These are phyloP conservation scores for Prunus armeniaca DNA, from an alignment of 306 rosid genomes.

Conservation along the genomic window DNA sequence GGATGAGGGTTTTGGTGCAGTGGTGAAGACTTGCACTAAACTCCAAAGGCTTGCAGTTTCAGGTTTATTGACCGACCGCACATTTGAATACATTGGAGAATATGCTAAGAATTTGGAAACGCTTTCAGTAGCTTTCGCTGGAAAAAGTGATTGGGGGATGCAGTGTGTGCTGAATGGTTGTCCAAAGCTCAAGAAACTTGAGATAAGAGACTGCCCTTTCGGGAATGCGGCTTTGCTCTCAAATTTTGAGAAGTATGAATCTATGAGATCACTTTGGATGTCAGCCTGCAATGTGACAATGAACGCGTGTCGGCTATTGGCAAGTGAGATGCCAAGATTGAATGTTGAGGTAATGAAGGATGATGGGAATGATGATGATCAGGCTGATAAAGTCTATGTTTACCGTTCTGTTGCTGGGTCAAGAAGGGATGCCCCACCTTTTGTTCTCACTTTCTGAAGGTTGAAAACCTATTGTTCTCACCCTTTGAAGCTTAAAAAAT, in stretches of 20 bases:
- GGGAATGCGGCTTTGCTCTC: constrained; percentile 75
- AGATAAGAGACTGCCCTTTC: constrained; percentile 80
- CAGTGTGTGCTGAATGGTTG: constrained; percentile 72
- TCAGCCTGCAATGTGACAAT: constrained; percentile 68
- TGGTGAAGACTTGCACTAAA: constrained; percentile 71
- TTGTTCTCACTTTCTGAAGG: constrained; percentile 62
- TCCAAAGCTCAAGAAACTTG: constrained; percentile 75
- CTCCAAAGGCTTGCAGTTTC: constrained; percentile 81
- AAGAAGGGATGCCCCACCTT: constrained; percentile 78
- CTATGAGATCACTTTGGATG: constrained; percentile 92
- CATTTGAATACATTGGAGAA: constrained; percentile 74
- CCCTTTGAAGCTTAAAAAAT: constrained; percentile 7
- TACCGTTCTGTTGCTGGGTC: constrained; percentile 84
- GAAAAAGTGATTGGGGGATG: constrained; percentile 78
- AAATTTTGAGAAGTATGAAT: constrained; percentile 56
- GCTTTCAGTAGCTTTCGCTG: constrained; percentile 86
- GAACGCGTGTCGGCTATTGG: constrained; percentile 56
- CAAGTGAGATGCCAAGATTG: constrained; percentile 66
- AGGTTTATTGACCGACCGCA: constrained; percentile 64
- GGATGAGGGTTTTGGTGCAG: constrained; percentile 87
- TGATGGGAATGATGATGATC: constrained; percentile 39
- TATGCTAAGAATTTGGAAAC: constrained; percentile 76
- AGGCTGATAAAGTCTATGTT: constrained; percentile 60
- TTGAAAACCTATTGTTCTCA: neutral
- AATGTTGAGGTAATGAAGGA: constrained; percentile 82